These are phyloP conservation scores for Starmerella floricola DNA, from an alignment of 805 yeast genomes.

Conservation along the genomic window DNA sequence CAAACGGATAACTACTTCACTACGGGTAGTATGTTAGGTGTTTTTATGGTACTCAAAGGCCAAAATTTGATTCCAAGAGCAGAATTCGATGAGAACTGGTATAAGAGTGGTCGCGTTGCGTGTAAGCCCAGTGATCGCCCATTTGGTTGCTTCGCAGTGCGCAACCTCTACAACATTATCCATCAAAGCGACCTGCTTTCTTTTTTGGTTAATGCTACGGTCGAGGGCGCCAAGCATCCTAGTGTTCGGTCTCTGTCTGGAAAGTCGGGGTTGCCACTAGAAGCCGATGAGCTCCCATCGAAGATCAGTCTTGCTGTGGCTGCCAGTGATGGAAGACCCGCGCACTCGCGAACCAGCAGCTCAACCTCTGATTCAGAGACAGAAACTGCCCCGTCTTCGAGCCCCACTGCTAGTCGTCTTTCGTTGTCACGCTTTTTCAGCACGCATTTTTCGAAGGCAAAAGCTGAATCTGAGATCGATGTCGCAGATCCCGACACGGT, in stretches of 20 bases:
- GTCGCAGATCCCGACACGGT: neutral
- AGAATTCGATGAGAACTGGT: conserved; percentile 6
- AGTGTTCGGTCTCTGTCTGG: conserved; percentile 4
- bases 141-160: conserved; percentile 47
- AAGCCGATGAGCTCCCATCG: conserved; percentile 21
- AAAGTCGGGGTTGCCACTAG: conserved; percentile 21
- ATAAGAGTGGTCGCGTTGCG: neutral
- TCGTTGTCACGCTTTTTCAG: conserved; percentile 1
- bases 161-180: conserved; percentile 65
- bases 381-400: neutral
- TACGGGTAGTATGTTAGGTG: conserved; percentile 23
- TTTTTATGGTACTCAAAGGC: conserved; percentile 20
- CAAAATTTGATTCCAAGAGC: conserved; percentile 11
- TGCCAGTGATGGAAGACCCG: neutral
- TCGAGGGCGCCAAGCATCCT: conserved; percentile 31
- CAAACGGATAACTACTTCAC: conserved; percentile 57
- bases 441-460: conserved; percentile 1
- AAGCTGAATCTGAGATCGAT: neutral
- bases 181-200: conserved; percentile 91
- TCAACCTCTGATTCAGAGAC: neutral
- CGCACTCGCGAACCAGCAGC: neutral
- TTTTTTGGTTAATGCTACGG: conserved; percentile 73
- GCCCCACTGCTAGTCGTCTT: neutral
- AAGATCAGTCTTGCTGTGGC: neutral
- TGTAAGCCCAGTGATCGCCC: conserved; percentile 14